These are phyloP conservation scores for Cenchrus fungigraminus DNA, from an alignment of 176 grass and related monocot genomes.

Conservation along the genomic window DNA sequence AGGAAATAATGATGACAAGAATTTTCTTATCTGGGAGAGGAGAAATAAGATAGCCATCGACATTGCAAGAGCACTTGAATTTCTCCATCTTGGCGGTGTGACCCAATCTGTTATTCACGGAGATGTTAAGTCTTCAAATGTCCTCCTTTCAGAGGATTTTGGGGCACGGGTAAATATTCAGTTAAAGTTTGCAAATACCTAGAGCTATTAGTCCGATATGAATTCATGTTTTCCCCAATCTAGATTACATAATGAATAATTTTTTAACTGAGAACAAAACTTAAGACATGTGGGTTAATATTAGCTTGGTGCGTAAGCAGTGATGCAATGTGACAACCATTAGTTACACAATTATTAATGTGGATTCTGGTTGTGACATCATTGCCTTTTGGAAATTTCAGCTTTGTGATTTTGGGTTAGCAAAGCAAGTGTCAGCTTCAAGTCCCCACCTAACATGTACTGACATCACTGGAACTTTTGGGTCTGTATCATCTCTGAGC, in stretches of 20 bases:
- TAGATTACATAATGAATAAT: not conserved
- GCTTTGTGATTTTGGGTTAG: conserved; percentile 97
- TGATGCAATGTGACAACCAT: conserved; percentile 21
- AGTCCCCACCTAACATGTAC: conserved; percentile 70
- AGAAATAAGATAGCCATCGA: conserved; percentile 79
- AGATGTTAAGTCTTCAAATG: conserved; percentile 97
- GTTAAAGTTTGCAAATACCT: conserved; percentile 27
- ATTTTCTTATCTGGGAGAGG: conserved; percentile 68
- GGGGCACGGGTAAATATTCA: conserved; percentile 70
- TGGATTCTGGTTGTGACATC: conserved; percentile 42
- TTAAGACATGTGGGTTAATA: not conserved
- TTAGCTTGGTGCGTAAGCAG: conserved; percentile 18
- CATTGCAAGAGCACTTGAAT: conserved; percentile 81
- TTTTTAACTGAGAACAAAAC: not conserved
- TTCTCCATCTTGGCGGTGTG: conserved; percentile 67
- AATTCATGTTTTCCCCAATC: not conserved
- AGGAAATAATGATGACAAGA: conserved; percentile 59
- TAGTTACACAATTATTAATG: not conserved
- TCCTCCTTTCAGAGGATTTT: conserved; percentile 85
- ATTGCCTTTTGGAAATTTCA: conserved; percentile 49
- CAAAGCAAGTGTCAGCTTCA: conserved; percentile 77
- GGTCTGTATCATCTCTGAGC: conserved; percentile 53
- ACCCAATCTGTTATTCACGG: conserved; percentile 77
- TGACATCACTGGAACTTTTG: conserved; percentile 95
- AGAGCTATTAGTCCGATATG: not conserved